Conservation (phyloP, 306 rosid genomes). For the Gynostemma pentaphyllum region DNA sequence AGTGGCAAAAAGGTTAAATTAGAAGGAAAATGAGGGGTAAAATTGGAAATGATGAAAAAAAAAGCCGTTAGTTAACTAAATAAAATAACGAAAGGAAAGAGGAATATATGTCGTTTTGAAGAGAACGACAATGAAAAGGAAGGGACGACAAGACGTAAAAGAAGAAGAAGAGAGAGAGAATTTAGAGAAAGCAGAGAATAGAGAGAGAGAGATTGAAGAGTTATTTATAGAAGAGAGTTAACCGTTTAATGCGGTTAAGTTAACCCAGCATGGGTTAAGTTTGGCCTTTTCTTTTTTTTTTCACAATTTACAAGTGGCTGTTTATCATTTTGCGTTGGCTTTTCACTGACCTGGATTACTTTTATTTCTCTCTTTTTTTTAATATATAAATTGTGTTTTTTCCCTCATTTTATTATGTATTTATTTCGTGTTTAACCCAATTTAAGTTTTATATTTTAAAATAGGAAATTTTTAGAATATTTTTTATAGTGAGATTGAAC, state of each 20-base stretch:
- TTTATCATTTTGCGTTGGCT: no score
- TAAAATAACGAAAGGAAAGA: neutral
- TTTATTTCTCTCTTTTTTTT: neutral
- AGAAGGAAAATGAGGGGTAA: slow-evolving; percentile 20
- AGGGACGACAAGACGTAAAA: slow-evolving; percentile 10
- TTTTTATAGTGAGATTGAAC: no score
- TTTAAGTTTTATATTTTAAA: no score
- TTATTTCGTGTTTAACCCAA: no score
- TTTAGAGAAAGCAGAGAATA: neutral
- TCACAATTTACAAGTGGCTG: slow-evolving; percentile 9
- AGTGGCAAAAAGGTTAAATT: slow-evolving; percentile 14
- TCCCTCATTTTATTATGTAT: no score
- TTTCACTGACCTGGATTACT: neutral
- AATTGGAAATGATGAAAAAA: slow-evolving; percentile 11
- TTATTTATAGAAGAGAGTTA: slow-evolving; percentile 15
- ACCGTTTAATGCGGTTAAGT: slow-evolving; percentile 19
- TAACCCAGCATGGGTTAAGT: slow-evolving; percentile 14
- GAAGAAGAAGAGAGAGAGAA: slow-evolving; percentile 4
- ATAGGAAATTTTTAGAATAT: no score
- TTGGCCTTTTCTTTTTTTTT: neutral
- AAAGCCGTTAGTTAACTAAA: slow-evolving; percentile 60
- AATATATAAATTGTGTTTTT: neutral
- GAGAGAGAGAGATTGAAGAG: slow-evolving; percentile 10
- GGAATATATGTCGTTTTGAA: slow-evolving; percentile 8
- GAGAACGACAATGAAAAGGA: slow-evolving; percentile 8